These are phyloP conservation scores for Pythium periplocum DNA, from an alignment of 352 stramenopile genomes.

Conservation along the genomic window DNA sequence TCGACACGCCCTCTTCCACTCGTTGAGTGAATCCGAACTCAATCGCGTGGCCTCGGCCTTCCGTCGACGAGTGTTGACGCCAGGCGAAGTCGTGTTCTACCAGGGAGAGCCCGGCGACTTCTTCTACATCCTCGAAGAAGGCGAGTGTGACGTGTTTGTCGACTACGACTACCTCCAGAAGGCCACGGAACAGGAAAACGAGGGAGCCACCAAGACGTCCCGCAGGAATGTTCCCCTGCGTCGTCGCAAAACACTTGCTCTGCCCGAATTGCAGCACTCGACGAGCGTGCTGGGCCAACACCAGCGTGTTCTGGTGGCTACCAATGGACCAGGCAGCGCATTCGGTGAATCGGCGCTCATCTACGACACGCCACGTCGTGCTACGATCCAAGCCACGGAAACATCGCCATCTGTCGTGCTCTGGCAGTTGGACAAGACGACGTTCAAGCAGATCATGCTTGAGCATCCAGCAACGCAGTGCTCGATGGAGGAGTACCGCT, in stretches of 20 bases:
- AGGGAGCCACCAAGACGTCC: constrained; percentile 10
- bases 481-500: constrained; percentile 71
- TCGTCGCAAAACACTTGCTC: constrained; percentile 61
- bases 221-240: constrained; percentile 23
- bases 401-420: constrained; percentile 32
- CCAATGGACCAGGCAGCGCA: constrained; percentile 67
- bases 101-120: constrained; percentile 68
- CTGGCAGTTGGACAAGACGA: constrained; percentile 70
- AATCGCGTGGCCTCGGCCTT: constrained; percentile 49
- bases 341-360: constrained; percentile 84
- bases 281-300: constrained; percentile 53
- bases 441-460: constrained; percentile 56
- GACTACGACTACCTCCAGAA: constrained; percentile 68
- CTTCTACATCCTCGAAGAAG: constrained; percentile 78
- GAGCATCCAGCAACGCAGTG: constrained; percentile 64
- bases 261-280: constrained; percentile 65
- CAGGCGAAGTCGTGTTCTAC: constrained; percentile 82
- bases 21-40: constrained; percentile 62
- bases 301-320: constrained; percentile 71
- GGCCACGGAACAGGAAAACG: constrained; percentile 17
- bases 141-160: constrained; percentile 80
- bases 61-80: constrained; percentile 38
- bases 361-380: constrained; percentile 77
- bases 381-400: constrained; percentile 44
- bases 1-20: constrained; percentile 80